Conservation (phyloP, 306 rosid genomes). For the Inga oerstediana region DNA sequence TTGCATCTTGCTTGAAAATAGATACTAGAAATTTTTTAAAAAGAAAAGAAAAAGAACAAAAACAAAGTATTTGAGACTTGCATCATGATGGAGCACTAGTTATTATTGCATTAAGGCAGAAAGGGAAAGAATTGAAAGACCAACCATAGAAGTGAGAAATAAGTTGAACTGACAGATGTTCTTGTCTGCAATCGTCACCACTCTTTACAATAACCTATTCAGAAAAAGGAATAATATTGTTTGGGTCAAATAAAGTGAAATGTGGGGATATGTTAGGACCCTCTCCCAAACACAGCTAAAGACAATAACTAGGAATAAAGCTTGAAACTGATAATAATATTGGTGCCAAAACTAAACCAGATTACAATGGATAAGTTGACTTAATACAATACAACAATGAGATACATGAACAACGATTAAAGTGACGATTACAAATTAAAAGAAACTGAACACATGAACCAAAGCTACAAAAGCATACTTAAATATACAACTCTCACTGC, state of each 20-base stretch:
- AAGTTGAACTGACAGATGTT: slow-evolving; percentile 98
- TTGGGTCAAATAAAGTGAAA: slow-evolving; percentile 26
- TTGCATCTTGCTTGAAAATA: slow-evolving; percentile 21
- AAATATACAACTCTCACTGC: no score
- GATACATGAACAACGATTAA: no score
- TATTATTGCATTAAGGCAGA: slow-evolving; percentile 15
- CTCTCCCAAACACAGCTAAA: no score
- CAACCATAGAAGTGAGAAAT: slow-evolving; percentile 92
- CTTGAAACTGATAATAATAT: no score
- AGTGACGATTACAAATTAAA: no score
- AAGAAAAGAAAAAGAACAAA: background rate
- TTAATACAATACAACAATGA: no score
- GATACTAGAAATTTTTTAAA: background rate
- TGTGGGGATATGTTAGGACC: background rate
- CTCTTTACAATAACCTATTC: slow-evolving; percentile 93
- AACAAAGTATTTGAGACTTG: slow-evolving; percentile 13
- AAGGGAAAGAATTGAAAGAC: slow-evolving; percentile 22
- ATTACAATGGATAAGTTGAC: no score
- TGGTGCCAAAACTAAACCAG: no score
- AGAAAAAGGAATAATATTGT: slow-evolving; percentile 6
- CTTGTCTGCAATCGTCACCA: slow-evolving; percentile 99
- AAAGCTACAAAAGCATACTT: no score
- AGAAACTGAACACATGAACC: no score
- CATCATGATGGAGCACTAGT: background rate
- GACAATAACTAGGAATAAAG: no score